Evolutionary conservation across 306 rosid genomes (phyloP).

Genomic region (Corylus americana): DNA sequence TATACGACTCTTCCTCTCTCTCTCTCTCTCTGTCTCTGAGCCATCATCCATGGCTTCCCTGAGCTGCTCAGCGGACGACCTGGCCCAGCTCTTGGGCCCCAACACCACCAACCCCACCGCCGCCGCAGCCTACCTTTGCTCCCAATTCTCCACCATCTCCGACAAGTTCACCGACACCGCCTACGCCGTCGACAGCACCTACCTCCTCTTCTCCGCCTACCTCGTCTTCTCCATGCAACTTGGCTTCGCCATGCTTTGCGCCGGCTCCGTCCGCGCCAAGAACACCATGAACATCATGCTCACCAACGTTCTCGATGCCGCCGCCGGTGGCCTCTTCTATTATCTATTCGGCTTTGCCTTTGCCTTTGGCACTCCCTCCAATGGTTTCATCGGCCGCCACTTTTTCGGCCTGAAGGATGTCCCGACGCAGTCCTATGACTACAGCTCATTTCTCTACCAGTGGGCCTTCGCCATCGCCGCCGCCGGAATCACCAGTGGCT

Average conservation of each 20-base stretch:
- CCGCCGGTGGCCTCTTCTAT: conserved; percentile 83
- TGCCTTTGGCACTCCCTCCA: conserved; percentile 76
- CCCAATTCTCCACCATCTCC: conserved; percentile 34
- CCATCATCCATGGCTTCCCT: conserved; percentile 32
- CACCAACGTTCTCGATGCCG: conserved; percentile 92
- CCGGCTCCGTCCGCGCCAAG: conserved; percentile 97
- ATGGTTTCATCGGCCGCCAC: conserved; percentile 82
- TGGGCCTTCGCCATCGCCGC: conserved; percentile 99
- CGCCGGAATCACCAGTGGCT: conserved; percentile 89
- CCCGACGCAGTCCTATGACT: conserved; percentile 38
- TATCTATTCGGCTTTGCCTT: conserved; percentile 95
- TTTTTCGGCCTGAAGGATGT: conserved; percentile 65
- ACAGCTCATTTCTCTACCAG: conserved; percentile 72
- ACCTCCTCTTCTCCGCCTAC: conserved; percentile 89
- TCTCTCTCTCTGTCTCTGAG: not conserved
- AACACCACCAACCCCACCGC: conserved; percentile 56
- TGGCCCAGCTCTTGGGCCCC: conserved; percentile 54
- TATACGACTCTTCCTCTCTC: not conserved
- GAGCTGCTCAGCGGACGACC: conserved; percentile 37
- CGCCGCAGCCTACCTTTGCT: conserved; percentile 67
- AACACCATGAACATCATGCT: conserved; percentile 99
- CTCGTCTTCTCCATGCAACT: conserved; percentile 99
- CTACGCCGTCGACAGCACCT: conserved; percentile 67
- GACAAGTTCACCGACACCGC: conserved; percentile 45
- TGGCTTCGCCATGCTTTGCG: conserved; percentile 97